Conservation (phyloP, 768 basidiomycete species). For the Kwoniella sp. region DNA sequence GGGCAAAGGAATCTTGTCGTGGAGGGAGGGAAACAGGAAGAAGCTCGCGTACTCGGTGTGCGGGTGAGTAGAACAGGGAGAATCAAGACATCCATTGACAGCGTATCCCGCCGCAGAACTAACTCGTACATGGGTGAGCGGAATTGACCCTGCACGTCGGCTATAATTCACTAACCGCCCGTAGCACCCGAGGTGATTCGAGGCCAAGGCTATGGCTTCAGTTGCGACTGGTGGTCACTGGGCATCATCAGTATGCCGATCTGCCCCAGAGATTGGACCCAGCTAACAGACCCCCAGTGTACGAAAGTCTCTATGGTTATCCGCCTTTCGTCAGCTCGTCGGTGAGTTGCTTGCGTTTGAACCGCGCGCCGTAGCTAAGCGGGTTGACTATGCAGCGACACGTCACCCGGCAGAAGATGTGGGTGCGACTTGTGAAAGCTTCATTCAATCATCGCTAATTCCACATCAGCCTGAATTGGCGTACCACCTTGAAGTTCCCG, state of each 20-base stretch:
- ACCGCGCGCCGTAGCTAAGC: neutral
- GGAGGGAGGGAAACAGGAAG: slow-evolving; percentile 87
- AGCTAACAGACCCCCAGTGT: slow-evolving; percentile 54
- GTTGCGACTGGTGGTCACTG: slow-evolving; percentile 98
- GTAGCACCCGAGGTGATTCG: slow-evolving; percentile 52
- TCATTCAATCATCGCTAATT: neutral
- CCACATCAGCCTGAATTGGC: slow-evolving; percentile 70
- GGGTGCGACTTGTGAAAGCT: neutral
- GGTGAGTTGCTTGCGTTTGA: slow-evolving; percentile 54
- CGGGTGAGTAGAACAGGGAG: slow-evolving; percentile 39
- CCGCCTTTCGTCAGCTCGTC: slow-evolving; percentile 95
- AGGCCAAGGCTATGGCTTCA: slow-evolving; percentile 73
- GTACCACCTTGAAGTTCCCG: slow-evolving; percentile 80
- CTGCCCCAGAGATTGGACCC: no score
- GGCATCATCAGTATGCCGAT: slow-evolving; percentile 67
- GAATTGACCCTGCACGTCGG: neutral
- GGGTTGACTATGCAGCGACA: slow-evolving; percentile 58
- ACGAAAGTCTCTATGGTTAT: slow-evolving; percentile 89
- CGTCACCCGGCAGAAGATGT: slow-evolving; percentile 90
- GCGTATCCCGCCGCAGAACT: slow-evolving; percentile 25
- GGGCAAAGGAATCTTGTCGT: slow-evolving; percentile 80
- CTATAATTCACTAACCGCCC: slow-evolving; percentile 73
- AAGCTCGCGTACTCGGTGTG: slow-evolving; percentile 61
- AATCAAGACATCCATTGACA: neutral
- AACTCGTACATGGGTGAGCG: slow-evolving; percentile 50